Base-by-base conservation (phyloP, 768 basidiomycete species). In the Xerocomellus intermedius region DNA sequence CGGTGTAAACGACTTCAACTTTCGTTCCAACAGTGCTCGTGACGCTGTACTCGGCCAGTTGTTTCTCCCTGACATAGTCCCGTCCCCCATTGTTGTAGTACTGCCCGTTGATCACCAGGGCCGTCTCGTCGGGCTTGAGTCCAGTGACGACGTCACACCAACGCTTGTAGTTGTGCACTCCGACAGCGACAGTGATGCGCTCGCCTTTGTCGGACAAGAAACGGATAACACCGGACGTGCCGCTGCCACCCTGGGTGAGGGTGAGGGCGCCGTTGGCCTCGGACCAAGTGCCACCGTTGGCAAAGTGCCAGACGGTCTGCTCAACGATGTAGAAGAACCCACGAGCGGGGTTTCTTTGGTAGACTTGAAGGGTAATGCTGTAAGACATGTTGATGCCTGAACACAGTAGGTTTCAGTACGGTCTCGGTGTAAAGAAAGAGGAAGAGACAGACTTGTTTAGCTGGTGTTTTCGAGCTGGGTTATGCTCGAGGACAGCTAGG, bases 61-160 rank as follows among this genome's bases (percentile, higher is more conserved):
- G 58, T 8, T 56, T 52, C 58, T 56, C 54, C 42, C 42, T 43
- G 30, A 30, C 9, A 2, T 4, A 30, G 30, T 9, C 30, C 30
- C 30, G 30, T 30, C 30, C 30, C 2, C 30, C 30, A 2, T 30
- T 10, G 9, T 30, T 30, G 30, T 30, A 30, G 30, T 30, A 30
- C 30, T 30, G 9, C 9, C 9, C 2, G 30, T 30, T 30, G 30
- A 30, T 30, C 30, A 30, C 30, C 2, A 30, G 30, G 10, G 30
- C 30, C 1, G 9, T 74, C 33, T 68, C 48, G 24, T 44, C 55
- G 17, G 49, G 22, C 6, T 51, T 16, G 35, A 76, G 64, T 47
- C 71, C 64, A 5, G 74, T 64, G 49, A 75, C 63, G 42, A 73
- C 67, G 56, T 77, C 75, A 61, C 66, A 63, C 77, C 77, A 77